Base-by-base conservation (phyloP, 2,329 filamentous ascomycete species). In the Madurella mycetomatis region DNA sequence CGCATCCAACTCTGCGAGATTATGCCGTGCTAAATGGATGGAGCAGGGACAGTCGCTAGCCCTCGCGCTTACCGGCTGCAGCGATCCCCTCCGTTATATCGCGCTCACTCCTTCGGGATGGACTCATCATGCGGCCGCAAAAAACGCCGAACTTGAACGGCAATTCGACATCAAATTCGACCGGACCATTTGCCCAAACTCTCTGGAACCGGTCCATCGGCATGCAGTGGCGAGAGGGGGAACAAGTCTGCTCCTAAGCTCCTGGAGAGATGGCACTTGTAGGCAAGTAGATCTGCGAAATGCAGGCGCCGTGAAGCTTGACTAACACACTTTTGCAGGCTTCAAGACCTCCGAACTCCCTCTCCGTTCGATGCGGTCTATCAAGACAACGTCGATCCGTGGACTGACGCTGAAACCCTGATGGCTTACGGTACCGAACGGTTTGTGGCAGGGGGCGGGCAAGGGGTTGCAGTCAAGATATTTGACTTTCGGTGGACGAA, bases 401-500 rank as follows among this genome's bases (percentile, higher is more conserved):
- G 70, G 54, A 70, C 75, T 31, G 66, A 72, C 13, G 70, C 73
- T 30, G 77, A 76, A 54, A 70, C 77, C 0, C 69, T 83, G 1
- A 67, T 81, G 2, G 70, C 77, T 1, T 77, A 76, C 51, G 79
- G 78, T 37, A 69, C 70, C 1, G 75, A 81, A 47, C 71, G 76
- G 12, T 83, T 83, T 54, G 63, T 82, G 4, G 73, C 73, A 0
- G 79, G 78, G 2, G 76, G 73, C 60, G 74, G 73, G 37, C 67
- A 69, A 15, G 69, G 70, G 4, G 67, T 73, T 0, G 69, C 71
- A 9, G 57, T 83, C 51, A 76, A 78, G 49, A 65, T 81, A 32
- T 82, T 82, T 55, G 80, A 83, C 68, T 79, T 80, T 51, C 77
- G 80, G 11, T 77, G 75, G 67, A 65, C 73, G 0, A 76, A 67